phyloP scores from a whole-genome alignment of 2,329 filamentous ascomycete species.

The Domatiomyces catenatus region DNA sequence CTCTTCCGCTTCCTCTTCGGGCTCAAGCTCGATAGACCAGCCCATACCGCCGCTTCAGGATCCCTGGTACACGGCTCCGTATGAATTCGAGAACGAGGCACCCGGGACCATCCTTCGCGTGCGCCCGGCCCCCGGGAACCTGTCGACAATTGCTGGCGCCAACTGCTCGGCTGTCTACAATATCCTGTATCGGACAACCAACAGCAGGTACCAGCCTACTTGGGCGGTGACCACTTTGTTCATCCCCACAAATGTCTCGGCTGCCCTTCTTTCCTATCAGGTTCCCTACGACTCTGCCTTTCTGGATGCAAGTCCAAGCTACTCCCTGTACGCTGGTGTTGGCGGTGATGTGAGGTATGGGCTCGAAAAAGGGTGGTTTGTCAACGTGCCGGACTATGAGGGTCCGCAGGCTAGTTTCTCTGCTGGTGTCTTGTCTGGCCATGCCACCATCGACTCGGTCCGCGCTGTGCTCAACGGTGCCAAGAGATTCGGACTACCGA shows the following conservation, averaged over 20 bases:
- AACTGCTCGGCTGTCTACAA: constrained; percentile 18
- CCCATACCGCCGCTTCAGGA: constrained; percentile 10
- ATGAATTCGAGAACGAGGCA: constrained; percentile 16
- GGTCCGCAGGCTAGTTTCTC: constrained; percentile 30
- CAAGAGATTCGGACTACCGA: background rate
- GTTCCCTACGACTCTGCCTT: constrained; percentile 21
- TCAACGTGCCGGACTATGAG: constrained; percentile 34
- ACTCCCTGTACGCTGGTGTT: constrained; percentile 12
- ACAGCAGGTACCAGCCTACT: constrained; percentile 23
- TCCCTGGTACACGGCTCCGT: constrained; percentile 19
- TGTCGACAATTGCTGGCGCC: constrained; percentile 6
- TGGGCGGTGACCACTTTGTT: constrained; percentile 28
- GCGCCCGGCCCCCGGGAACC: constrained; percentile 17
- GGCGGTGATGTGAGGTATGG: constrained; percentile 22
- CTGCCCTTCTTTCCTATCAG: constrained; percentile 29
- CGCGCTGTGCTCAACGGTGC: constrained; percentile 27
- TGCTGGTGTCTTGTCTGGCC: constrained; percentile 28
- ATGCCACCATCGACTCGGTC: constrained; percentile 30
- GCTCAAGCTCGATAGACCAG: background rate
- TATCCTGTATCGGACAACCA: constrained; percentile 28
- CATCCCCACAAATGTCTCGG: constrained; percentile 17
- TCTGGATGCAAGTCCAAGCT: constrained; percentile 19
- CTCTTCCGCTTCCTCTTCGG: background rate
- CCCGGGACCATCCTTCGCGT: constrained; percentile 20
- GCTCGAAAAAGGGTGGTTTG: constrained; percentile 32